Evolutionary conservation across 2,329 filamentous ascomycete species (phyloP).

Genomic region (Sporothrix variecibatus): DNA sequence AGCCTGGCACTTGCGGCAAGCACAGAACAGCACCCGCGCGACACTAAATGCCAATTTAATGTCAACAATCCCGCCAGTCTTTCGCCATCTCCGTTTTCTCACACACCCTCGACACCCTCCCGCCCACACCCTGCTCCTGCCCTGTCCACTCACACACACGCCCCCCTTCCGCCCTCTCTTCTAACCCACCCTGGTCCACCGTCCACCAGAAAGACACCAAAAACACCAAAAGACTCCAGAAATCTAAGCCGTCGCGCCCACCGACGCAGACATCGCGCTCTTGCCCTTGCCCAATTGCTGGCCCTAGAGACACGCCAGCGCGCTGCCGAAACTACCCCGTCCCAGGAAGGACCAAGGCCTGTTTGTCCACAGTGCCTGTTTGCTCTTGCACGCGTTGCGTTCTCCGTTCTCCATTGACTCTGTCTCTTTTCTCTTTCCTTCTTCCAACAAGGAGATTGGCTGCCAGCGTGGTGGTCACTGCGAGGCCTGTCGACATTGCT

Average conservation of each 20-base stretch:
- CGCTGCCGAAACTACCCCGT: conserved; percentile 24
- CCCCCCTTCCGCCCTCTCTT: conserved; percentile 7
- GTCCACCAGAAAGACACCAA: neutral
- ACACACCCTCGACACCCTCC: conserved; percentile 10
- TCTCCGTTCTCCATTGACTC: too few species aligned
- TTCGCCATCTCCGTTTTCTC: conserved; percentile 20
- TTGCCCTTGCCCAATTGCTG: conserved; percentile 27
- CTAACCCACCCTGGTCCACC: conserved; percentile 24
- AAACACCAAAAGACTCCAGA: neutral
- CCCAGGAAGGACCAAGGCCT: conserved; percentile 9
- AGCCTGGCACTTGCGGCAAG: conserved; percentile 9
- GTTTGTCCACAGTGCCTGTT: neutral
- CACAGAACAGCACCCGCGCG: neutral
- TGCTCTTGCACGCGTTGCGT: conserved; percentile 1
- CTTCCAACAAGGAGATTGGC: conserved; percentile 22
- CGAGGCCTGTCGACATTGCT: conserved; percentile 16
- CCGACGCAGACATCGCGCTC: conserved; percentile 27
- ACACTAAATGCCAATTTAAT: conserved; percentile 20
- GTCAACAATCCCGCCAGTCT: conserved; percentile 17
- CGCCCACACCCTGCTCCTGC: conserved; percentile 15
- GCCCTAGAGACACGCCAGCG: conserved; percentile 25
- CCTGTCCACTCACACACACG: conserved; percentile 13
- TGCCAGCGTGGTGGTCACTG: neutral
- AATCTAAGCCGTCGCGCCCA: conserved; percentile 6
- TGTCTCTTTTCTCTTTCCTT: neutral